These are phyloP conservation scores for Pseudofabraea citricarpa DNA, from an alignment of 2,329 filamentous ascomycete genomes.

Conservation along the genomic window DNA sequence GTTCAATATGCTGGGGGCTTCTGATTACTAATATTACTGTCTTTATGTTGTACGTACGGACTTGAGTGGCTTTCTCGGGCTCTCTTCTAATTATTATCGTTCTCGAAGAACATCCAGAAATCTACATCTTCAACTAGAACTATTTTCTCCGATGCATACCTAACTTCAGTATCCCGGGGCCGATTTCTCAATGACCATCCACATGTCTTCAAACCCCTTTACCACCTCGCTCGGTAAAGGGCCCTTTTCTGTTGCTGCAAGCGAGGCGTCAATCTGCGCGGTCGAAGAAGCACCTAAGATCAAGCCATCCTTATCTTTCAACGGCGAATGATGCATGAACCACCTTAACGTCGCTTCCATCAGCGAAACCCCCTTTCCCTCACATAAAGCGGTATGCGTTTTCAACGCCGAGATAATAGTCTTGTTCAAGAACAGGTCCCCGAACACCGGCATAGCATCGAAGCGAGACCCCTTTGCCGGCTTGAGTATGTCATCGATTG, in stretches of 20 bases:
- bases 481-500: not conserved
- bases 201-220: constrained; percentile 3
- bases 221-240: not conserved
- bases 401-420: constrained; percentile 1
- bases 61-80: too few relatives aligned
- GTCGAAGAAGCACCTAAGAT: constrained; percentile 3
- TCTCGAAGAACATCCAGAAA: too few relatives aligned
- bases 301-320: constrained; percentile 1
- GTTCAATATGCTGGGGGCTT: too few relatives aligned
- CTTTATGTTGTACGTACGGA: too few relatives aligned
- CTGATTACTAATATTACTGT: too few relatives aligned
- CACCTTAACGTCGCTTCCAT: constrained; percentile 5
- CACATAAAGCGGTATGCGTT: not conserved
- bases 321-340: constrained; percentile 5
- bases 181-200: not conserved
- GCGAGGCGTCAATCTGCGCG: constrained; percentile 2
- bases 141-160: too few relatives aligned
- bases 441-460: constrained; percentile 5
- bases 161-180: not conserved
- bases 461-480: constrained; percentile 3
- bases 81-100: too few relatives aligned
- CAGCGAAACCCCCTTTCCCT: constrained; percentile 1
- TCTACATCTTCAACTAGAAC: too few relatives aligned
- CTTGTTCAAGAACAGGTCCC: constrained; percentile 3
- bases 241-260: constrained; percentile 1